A percentile compares a stretch with the other conserved stretches of the same genome.
Conservation (phyloP, 2,329 filamentous ascomycete genomes). For the Trichoderma koningii region DNA sequence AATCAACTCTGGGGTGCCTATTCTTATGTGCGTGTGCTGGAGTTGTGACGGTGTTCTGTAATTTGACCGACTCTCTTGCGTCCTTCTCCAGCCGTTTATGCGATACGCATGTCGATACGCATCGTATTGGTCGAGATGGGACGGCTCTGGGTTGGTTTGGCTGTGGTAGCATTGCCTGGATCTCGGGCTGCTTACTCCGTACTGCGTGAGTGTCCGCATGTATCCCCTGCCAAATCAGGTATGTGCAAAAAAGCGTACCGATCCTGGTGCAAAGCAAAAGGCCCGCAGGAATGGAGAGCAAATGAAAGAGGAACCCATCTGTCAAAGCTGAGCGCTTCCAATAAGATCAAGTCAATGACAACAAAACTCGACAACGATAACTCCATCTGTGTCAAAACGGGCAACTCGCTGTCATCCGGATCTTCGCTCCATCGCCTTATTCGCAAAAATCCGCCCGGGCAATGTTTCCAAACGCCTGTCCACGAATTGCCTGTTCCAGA, state of each 20-base stretch:
- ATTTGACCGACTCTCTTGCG: neutral
- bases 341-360: conserved; percentile 1
- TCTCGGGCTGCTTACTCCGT: neutral
- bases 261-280: neutral
- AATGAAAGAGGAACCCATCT: neutral
- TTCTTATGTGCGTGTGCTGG: neutral
- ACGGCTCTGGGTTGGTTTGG: neutral
- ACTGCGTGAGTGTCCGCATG: neutral
- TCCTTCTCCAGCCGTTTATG: neutral
- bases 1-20: neutral
- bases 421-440: neutral
- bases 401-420: neutral
- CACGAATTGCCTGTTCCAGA: neutral
- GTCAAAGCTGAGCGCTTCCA: neutral
- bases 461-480: neutral
- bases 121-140: conserved; percentile 10
- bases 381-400: neutral
- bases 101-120: neutral
- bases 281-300: neutral
- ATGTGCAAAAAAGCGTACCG: neutral
- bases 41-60: neutral
- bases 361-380: neutral
- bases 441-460: too few relatives aligned
- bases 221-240: neutral
- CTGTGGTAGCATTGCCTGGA: neutral